Percentiles rank a stretch among this genome's conserved stretches.
phyloP scores from a whole-genome alignment of 2,329 filamentous ascomycete genomes.

The Hymenoscyphus repandus region DNA sequence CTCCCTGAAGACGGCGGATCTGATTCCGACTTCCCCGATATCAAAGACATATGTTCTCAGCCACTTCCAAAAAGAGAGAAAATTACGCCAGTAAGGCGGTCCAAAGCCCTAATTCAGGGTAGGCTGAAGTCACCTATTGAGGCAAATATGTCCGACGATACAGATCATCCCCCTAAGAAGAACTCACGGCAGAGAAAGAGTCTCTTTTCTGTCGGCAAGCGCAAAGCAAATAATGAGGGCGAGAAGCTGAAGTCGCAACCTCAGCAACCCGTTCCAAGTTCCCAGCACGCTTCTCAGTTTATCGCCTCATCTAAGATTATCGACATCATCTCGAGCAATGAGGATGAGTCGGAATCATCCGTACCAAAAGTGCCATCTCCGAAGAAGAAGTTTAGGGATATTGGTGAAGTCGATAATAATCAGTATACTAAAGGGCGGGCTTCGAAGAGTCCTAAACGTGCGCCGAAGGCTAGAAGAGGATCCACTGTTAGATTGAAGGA shows the following conservation, averaged over 20 bases:
- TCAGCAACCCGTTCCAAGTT: background rate
- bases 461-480: too few species aligned
- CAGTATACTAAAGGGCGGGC: background rate
- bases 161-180: constrained; percentile 19
- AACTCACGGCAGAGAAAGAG: constrained; percentile 11
- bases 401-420: too few species aligned
- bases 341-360: too few species aligned
- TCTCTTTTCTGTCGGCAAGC: background rate
- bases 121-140: constrained; percentile 41
- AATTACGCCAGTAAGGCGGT: constrained; percentile 3
- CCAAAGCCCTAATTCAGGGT: constrained; percentile 30
- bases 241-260: background rate
- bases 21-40: constrained; percentile 17
- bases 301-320: background rate
- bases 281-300: background rate
- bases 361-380: too few species aligned
- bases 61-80: constrained; percentile 26
- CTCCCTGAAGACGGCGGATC: constrained; percentile 4
- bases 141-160: constrained; percentile 11
- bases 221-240: background rate
- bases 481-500: too few species aligned
- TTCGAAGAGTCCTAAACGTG: background rate
- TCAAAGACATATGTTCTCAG: constrained; percentile 24
- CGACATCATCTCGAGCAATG: too few species aligned
- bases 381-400: too few species aligned